phyloP scores from a whole-genome alignment of 2,329 filamentous ascomycete species.

The Ophiostoma sp. region DNA sequence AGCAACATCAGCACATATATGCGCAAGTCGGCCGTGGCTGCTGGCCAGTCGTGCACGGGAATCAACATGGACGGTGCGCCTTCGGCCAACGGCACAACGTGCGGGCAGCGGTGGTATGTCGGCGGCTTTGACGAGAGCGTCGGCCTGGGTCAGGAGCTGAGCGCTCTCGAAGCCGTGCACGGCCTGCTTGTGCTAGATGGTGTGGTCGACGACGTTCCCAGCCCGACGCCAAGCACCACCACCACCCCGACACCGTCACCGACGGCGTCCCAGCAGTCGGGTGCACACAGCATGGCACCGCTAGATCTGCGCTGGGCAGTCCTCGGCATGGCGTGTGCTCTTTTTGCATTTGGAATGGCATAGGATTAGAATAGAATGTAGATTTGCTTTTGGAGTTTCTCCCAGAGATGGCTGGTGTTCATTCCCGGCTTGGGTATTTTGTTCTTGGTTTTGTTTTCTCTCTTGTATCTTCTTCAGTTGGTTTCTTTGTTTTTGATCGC shows the following conservation, averaged over 20 bases:
- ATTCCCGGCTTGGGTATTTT: background rate
- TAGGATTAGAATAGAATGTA: background rate
- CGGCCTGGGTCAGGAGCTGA: slow-evolving; percentile 60
- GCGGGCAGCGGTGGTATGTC: slow-evolving; percentile 59
- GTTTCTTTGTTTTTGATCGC: too few species aligned
- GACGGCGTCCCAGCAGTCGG: slow-evolving; percentile 20
- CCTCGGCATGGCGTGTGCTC: slow-evolving; percentile 17
- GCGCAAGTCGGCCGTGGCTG: slow-evolving; percentile 48
- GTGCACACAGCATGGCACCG: slow-evolving; percentile 19
- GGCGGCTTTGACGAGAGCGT: slow-evolving; percentile 49
- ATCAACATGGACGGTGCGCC: slow-evolving; percentile 30
- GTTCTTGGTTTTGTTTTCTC: too few species aligned
- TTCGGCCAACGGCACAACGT: slow-evolving; percentile 41
- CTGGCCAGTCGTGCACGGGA: slow-evolving; percentile 52
- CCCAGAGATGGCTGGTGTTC: background rate
- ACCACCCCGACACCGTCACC: background rate
- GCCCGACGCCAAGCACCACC: background rate
- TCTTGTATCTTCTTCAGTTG: too few species aligned
- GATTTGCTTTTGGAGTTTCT: too few species aligned
- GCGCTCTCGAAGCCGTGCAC: slow-evolving; percentile 58
- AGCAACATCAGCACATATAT: slow-evolving; percentile 45
- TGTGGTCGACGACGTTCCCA: slow-evolving; percentile 16
- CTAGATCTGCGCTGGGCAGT: slow-evolving; percentile 20
- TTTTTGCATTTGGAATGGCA: slow-evolving; percentile 23
- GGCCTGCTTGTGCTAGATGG: slow-evolving; percentile 42